Conservation (phyloP, 2,329 filamentous ascomycete genomes). For the Fusarium sublunatum region DNA sequence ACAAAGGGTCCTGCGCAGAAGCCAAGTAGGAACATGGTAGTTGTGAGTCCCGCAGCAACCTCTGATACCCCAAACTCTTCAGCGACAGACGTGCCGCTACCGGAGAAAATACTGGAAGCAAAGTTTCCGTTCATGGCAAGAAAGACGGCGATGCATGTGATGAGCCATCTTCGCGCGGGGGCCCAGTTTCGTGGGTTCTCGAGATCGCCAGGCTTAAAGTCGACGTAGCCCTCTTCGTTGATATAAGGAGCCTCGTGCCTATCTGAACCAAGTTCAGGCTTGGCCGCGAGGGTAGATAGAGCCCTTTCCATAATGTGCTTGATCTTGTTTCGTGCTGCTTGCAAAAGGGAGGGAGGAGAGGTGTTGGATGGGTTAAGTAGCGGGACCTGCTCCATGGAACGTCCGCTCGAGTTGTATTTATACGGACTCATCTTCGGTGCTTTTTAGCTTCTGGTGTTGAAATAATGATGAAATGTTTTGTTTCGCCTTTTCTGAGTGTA, state of each 20-base stretch:
- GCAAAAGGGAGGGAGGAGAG: too few species aligned
- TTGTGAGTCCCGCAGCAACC: constrained; percentile 61
- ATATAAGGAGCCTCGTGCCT: constrained; percentile 53
- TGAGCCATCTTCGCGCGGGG: constrained; percentile 51
- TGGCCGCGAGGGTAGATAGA: constrained; percentile 15
- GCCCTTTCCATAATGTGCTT: background rate
- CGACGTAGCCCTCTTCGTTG: constrained; percentile 62
- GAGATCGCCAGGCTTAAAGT: constrained; percentile 62
- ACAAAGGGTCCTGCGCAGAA: constrained; percentile 69
- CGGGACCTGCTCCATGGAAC: background rate
- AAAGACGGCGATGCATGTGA: constrained; percentile 57
- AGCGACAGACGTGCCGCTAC: constrained; percentile 48
- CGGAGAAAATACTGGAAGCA: constrained; percentile 53
- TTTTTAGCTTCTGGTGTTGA: background rate
- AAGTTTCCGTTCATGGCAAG: constrained; percentile 67
- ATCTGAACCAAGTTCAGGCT: constrained; percentile 7
- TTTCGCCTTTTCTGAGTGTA: background rate
- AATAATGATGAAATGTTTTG: constrained; percentile 13
- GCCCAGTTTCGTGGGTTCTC: constrained; percentile 64
- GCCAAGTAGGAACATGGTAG: constrained; percentile 65
- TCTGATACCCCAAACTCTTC: constrained; percentile 58
- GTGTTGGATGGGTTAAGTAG: too few species aligned
- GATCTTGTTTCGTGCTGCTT: background rate
- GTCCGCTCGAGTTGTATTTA: constrained; percentile 8
- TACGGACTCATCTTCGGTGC: background rate